Conservation (phyloP, 1,139 yeast species). For the Blastobotrys indianensis region DNA sequence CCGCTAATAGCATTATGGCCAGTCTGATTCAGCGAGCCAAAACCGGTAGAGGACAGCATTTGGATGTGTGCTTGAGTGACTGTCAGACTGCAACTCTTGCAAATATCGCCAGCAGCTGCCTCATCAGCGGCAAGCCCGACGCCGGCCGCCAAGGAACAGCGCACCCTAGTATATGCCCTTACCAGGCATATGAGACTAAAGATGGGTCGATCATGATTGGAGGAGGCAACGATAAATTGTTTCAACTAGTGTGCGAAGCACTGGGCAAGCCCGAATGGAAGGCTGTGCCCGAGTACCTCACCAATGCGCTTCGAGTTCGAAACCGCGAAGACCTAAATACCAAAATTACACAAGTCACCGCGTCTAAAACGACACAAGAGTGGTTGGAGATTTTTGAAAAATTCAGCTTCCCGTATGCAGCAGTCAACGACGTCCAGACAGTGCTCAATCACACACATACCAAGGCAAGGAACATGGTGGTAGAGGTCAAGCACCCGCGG, state of each 20-base stretch:
- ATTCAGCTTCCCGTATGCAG: slow-evolving; percentile 37
- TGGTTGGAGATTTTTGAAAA: slow-evolving; percentile 35
- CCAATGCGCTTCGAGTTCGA: slow-evolving; percentile 36
- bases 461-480: slow-evolving; percentile 37
- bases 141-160: slow-evolving; percentile 40
- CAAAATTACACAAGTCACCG: slow-evolving; percentile 29
- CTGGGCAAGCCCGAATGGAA: slow-evolving; percentile 37
- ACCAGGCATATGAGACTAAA: slow-evolving; percentile 38
- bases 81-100: slow-evolving; percentile 39
- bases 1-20: slow-evolving; percentile 37
- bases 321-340: slow-evolving; percentile 34
- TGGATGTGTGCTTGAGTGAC: slow-evolving; percentile 37
- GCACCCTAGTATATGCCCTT: slow-evolving; percentile 41
- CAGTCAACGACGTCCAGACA: slow-evolving; percentile 37
- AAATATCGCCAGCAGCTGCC: slow-evolving; percentile 37
- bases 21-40: slow-evolving; percentile 35
- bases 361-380: slow-evolving; percentile 30
- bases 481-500: slow-evolving; percentile 32
- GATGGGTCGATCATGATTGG: slow-evolving; percentile 39
- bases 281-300: slow-evolving; percentile 30
- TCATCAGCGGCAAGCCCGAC: slow-evolving; percentile 38
- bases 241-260: slow-evolving; percentile 33
- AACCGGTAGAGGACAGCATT: slow-evolving; percentile 37
- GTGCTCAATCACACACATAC: slow-evolving; percentile 37
- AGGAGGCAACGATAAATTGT: slow-evolving; percentile 40